Conservation (phyloP, 2,329 filamentous ascomycete species). For the Fusarium clavum region DNA sequence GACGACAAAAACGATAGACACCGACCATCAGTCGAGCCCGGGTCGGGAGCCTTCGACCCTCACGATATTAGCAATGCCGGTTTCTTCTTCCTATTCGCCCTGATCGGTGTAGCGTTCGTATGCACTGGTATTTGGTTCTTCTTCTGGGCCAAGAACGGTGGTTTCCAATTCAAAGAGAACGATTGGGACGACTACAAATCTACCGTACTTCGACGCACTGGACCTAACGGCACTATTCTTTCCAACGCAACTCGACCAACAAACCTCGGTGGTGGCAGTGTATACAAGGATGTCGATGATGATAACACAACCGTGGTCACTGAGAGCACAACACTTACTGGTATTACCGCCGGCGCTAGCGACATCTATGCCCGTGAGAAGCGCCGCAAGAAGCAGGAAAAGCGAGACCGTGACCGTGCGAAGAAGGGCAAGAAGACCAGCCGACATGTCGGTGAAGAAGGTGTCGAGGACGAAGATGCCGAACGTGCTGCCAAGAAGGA, state of each 20-base stretch:
- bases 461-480: conserved; percentile 71
- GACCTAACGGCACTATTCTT: conserved; percentile 87
- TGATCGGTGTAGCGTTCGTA: conserved; percentile 83
- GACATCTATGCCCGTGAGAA: conserved; percentile 67
- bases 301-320: conserved; percentile 61
- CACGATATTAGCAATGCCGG: conserved; percentile 72
- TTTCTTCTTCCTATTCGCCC: conserved; percentile 86
- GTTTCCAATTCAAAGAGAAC: conserved; percentile 83
- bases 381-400: conserved; percentile 64
- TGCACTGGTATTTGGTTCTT: conserved; percentile 92
- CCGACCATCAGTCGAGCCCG: conserved; percentile 54
- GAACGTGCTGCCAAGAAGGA: conserved; percentile 74
- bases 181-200: conserved; percentile 99
- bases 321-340: conserved; percentile 60
- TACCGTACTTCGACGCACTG: conserved; percentile 88
- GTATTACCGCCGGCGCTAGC: conserved; percentile 68
- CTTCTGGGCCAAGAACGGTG: conserved; percentile 97
- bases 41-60: conserved; percentile 63
- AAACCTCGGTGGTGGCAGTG: conserved; percentile 86
- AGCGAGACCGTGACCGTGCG: conserved; percentile 56
- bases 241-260: conserved; percentile 86
- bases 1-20: conserved; percentile 40
- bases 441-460: conserved; percentile 67
- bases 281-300: conserved; percentile 77
- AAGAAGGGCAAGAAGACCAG: conserved; percentile 59